Percentiles rank a stretch among this genome's conserved stretches.
Evolutionary conservation across 495 filamentous ascomycete genomes (phyloP).

Genomic region (Gamarada debralockiae): DNA sequence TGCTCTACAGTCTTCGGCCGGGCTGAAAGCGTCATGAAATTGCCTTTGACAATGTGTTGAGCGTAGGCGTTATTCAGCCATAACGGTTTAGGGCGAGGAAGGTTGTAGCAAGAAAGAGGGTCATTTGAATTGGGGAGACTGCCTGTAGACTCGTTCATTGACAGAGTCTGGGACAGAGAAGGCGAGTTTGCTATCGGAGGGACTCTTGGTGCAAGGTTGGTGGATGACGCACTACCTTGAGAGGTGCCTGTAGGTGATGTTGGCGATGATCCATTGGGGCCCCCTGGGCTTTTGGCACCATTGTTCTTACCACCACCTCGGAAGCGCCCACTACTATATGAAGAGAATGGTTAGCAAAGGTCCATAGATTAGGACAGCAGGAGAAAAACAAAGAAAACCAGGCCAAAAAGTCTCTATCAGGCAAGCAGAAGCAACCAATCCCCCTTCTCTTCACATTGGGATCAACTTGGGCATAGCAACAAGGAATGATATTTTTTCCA

Average conservation of each 20-base stretch:
- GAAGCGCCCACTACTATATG: constrained; percentile 24
- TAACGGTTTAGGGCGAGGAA: constrained; percentile 44
- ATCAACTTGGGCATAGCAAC: too few relatives aligned
- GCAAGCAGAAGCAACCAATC: too few relatives aligned
- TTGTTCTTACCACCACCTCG: constrained; percentile 46
- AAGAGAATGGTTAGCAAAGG: constrained; percentile 15
- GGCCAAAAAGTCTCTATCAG: too few relatives aligned
- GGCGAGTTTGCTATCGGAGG: constrained; percentile 57
- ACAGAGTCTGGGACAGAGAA: constrained; percentile 47
- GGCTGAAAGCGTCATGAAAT: constrained; percentile 91
- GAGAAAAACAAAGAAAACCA: too few relatives aligned
- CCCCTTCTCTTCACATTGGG: too few relatives aligned
- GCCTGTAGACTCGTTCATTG: constrained; percentile 41
- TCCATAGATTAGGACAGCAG: not conserved
- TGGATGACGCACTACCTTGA: constrained; percentile 41
- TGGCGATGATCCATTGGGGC: constrained; percentile 43
- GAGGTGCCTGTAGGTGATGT: constrained; percentile 35
- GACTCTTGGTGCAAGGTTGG: constrained; percentile 45
- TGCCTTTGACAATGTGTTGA: constrained; percentile 87
- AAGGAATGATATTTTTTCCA: too few relatives aligned
- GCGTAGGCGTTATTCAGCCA: constrained; percentile 78
- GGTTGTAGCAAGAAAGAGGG: constrained; percentile 42
- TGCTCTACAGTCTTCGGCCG: constrained; percentile 85
- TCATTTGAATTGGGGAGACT: constrained; percentile 42
- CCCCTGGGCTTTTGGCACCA: constrained; percentile 32